A percentile compares a stretch with the other conserved stretches of the same genome.
These are phyloP conservation scores for Effrenium voratum DNA, from an alignment of 73 alveolate species.

Conservation along the genomic window DNA sequence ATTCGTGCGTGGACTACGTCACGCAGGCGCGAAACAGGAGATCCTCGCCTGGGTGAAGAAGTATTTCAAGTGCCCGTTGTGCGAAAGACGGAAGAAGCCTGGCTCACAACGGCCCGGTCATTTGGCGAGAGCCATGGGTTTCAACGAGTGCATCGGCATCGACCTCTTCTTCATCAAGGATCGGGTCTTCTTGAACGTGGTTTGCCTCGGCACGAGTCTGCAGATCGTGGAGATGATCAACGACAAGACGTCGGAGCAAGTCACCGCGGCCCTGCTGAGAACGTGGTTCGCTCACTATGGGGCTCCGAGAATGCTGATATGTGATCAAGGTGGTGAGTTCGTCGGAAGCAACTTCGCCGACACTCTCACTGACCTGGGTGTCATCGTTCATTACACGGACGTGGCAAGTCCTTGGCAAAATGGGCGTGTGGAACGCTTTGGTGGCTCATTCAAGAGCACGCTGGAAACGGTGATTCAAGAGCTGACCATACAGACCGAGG, in stretches of 20 bases:
- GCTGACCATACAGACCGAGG: no score
- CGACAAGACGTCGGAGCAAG: not conserved
- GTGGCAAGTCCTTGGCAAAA: slow-evolving; percentile 40
- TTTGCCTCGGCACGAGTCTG: not conserved
- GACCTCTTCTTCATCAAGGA: not conserved
- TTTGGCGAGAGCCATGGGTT: not conserved
- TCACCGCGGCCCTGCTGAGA: not conserved
- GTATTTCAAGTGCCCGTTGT: not conserved
- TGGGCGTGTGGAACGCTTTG: slow-evolving; percentile 4
- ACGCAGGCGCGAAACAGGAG: not conserved
- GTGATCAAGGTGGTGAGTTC: slow-evolving; percentile 60
- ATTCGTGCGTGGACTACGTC: not conserved
- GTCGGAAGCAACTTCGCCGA: not conserved
- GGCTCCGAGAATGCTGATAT: not conserved
- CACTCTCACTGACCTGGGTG: not conserved
- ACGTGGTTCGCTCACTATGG: slow-evolving; percentile 17
- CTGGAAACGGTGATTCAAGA: not conserved
- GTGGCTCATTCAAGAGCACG: not conserved
- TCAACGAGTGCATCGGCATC: slow-evolving; percentile 19
- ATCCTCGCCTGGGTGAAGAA: not conserved
- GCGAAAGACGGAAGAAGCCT: not conserved
- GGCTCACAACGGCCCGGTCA: not conserved
- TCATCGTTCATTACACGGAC: not conserved
- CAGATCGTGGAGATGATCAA: not conserved
- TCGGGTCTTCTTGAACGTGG: not conserved